phyloP scores from a whole-genome alignment of 1,139 yeast species.

The Candida sojae region DNA sequence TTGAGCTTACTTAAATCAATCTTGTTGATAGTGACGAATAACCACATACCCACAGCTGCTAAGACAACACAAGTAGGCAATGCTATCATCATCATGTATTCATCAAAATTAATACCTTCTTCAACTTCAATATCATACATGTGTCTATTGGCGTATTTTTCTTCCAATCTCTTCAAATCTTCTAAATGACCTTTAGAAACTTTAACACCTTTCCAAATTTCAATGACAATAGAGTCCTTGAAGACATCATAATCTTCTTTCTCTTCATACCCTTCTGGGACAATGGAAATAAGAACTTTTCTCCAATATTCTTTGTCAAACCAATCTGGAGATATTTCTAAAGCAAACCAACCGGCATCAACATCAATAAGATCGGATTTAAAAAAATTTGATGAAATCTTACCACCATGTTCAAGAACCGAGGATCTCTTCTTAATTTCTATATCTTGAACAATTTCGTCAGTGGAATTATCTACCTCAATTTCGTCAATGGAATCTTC shows the following conservation, averaged over 20 bases:
- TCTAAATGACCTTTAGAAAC: slow-evolving; percentile 61
- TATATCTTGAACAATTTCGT: background rate
- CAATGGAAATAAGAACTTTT: slow-evolving; percentile 61
- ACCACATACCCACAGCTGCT: slow-evolving; percentile 61
- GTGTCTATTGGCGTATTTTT: slow-evolving; percentile 31
- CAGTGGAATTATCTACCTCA: slow-evolving; percentile 1
- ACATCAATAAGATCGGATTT: slow-evolving; percentile 72
- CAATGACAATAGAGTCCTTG: slow-evolving; percentile 55
- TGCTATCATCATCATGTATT: slow-evolving; percentile 63
- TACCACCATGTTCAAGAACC: slow-evolving; percentile 42
- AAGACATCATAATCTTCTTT: slow-evolving; percentile 60
- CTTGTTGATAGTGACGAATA: slow-evolving; percentile 57
- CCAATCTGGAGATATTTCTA: slow-evolving; percentile 65
- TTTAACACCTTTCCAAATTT: slow-evolving; percentile 55
- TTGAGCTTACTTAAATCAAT: slow-evolving; percentile 52
- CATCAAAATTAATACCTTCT: slow-evolving; percentile 62
- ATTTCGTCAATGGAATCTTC: slow-evolving; percentile 19
- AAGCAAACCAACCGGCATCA: slow-evolving; percentile 62
- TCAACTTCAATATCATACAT: slow-evolving; percentile 51
- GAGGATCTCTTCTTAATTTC: slow-evolving; percentile 29
- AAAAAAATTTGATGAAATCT: slow-evolving; percentile 52
- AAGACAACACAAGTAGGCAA: slow-evolving; percentile 74
- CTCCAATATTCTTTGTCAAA: slow-evolving; percentile 49
- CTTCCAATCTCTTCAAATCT: slow-evolving; percentile 49
- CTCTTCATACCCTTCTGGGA: slow-evolving; percentile 66